Base-by-base conservation (phyloP, 108 stramenopile genomes). In the Skeletonema tropicum region DNA sequence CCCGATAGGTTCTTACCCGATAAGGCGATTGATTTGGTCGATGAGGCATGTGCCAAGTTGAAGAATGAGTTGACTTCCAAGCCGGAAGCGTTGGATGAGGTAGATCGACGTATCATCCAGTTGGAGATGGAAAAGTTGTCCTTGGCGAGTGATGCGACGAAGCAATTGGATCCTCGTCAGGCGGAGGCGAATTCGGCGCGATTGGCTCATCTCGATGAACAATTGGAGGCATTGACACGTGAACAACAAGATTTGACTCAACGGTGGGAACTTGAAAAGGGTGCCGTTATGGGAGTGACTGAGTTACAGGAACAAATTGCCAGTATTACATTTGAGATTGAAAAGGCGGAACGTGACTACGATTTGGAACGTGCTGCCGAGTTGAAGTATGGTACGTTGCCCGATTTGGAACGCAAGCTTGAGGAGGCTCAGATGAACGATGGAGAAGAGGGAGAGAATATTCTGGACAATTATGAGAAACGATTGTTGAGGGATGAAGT, bases 21-120 rank as follows among this genome's bases (percentile, higher is more conserved):
- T 63, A 80, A 83, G 66, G 95, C 97, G 11, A 98, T 99, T 68
- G 98, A 99, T 73, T 85, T 99, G 29, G 96, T 99, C 23, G 99
- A 99, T 71, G 99, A 99, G 79, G 98, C 99, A 26, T 94, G 92
- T 78, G 95, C 95, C 60, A 96, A 94, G 63, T 76, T 94, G 30
- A 94, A 94, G 79, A 94, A 94, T 68, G 93, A 93, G 68, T 75
- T 96, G 8, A 90, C 93, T 5, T 91, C 90, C 60, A 93, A 92
- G 61, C 95, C 48, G 10, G 48, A 49, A 13, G 48, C 48, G 13
- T 49, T 49, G 19, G 48, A 49, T 49, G 48, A 91, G 88, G 71
- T 99, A 97, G 93, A 97, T 65, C 77, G 96, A 5, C 86, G 88
- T 32, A 93, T 94, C 46, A 78, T 97, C 62, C 96, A 96, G 67